Conservation (phyloP, 306 rosid genomes). For the Ziziphus jujuba region DNA sequence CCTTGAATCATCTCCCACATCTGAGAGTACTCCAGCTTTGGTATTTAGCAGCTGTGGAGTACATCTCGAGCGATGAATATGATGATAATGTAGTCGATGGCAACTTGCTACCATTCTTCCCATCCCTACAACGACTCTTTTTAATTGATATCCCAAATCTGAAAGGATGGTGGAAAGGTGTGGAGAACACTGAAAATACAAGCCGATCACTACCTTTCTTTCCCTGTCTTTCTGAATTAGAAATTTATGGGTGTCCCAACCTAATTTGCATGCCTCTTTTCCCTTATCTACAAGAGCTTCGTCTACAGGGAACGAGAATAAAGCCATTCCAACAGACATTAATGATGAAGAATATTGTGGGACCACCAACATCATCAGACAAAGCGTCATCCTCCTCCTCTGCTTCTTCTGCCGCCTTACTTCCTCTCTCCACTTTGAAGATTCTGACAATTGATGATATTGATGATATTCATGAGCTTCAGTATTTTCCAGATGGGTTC, state of each 20-base stretch:
- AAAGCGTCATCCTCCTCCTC: too few relatives aligned
- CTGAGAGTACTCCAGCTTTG: not conserved
- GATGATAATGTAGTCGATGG: not conserved
- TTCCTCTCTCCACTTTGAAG: conserved; percentile 24
- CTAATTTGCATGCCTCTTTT: conserved; percentile 21
- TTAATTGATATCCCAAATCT: not conserved
- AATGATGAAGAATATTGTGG: not conserved
- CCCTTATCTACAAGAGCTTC: not conserved
- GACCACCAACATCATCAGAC: too few relatives aligned
- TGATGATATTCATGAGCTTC: not conserved
- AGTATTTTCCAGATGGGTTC: conserved; percentile 9
- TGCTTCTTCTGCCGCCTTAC: too few relatives aligned
- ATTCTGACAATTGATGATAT: not conserved
- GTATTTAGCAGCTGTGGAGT: not conserved
- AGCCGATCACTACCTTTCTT: not conserved
- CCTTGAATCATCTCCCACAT: not conserved
- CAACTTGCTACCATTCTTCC: not conserved
- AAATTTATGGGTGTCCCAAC: conserved; percentile 1
- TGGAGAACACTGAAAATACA: not conserved
- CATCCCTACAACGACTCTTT: not conserved
- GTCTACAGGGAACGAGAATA: not conserved
- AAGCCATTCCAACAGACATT: not conserved
- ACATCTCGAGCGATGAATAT: not conserved
- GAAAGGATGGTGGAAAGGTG: not conserved
- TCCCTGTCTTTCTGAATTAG: conserved; percentile 11